These are phyloP conservation scores for Naganishia sp. DNA, from an alignment of 1,284 basidiomycete species.

Conservation along the genomic window DNA sequence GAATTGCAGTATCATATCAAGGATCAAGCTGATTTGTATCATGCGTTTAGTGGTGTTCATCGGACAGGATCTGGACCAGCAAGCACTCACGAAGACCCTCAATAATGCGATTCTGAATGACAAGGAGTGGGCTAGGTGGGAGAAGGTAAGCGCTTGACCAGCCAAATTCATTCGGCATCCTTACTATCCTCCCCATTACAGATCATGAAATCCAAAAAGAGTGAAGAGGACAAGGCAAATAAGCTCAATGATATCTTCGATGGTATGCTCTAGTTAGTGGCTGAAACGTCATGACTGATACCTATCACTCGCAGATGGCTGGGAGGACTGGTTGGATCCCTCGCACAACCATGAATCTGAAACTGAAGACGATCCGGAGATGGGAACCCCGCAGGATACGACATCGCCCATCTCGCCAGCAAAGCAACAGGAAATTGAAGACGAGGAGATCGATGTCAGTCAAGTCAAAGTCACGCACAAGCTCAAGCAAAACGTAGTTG, in stretches of 20 bases:
- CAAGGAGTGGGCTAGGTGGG: conserved; percentile 53
- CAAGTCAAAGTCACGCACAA: too few species aligned
- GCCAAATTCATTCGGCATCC: too few species aligned
- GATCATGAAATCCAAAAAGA: conserved; percentile 49
- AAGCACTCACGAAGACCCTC: conserved; percentile 48
- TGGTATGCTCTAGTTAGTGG: conserved; percentile 39
- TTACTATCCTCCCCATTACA: conserved; percentile 17
- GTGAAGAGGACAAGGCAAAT: conserved; percentile 44
- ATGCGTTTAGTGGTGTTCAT: too few species aligned
- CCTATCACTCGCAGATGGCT: conserved; percentile 38
- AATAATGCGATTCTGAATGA: conserved; percentile 52
- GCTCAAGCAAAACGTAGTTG: too few species aligned
- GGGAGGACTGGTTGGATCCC: conserved; percentile 51
- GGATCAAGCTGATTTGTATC: too few species aligned
- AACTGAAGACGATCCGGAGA: background rate
- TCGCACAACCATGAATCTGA: conserved; percentile 42
- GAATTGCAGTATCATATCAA: too few species aligned
- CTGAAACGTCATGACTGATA: background rate
- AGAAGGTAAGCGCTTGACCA: conserved; percentile 36
- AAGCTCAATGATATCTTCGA: conserved; percentile 50
- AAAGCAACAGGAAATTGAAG: too few species aligned
- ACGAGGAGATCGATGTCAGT: too few species aligned
- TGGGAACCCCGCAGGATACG: too few species aligned
- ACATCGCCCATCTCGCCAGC: too few species aligned
- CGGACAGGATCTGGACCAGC: conserved; percentile 27